Evolutionary conservation across 768 basidiomycete species (phyloP), one percentile per base, ranked within the genome.

Genomic region (Rubroboletus pulcherrimus): DNA sequence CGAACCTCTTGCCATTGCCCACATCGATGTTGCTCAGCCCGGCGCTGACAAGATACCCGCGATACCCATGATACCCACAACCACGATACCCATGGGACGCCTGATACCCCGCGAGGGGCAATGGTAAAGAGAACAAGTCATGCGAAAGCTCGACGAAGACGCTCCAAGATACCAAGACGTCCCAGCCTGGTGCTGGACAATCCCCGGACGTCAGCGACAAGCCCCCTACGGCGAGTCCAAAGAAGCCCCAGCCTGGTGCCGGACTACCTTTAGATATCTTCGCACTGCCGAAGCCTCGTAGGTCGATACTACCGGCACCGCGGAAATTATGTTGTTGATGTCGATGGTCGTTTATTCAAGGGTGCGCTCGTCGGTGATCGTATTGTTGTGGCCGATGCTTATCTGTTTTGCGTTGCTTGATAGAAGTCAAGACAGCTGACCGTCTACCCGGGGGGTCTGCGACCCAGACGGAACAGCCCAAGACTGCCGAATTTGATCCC

Each of bases 81-180:
- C 34, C 15, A 19, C 11, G 40, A 43, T 49, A 41, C 48, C 50
- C 29, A 44, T 45, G 51, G 53, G 21, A 39, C 43, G 52, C 44
- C 1, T 8, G 21, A 54, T 40, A 40, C 26, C 12, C 38, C 17
- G 19, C 45, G 30, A 61, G 24, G 12, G 31, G 46, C 37, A 47
- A 49, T 29, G 43, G 43, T 11, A 56, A 67, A 29, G 61, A 62
- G 48, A 62, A 54, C 34, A 39, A 34, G n/a, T 4, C 46, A 44
- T 31, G 47, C 33, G 43, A 41, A 2, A 19, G 39, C 35, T 26
- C 35, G 37, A 54, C 26, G 9, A 37, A 26, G 50, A 61, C 54
- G 42, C 2, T 38, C 52, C 54, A 24, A 21, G 6, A 38, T 43
- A 39, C 35, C 31, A 21, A 49, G 5, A 11, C 4, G 39, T 35